Evolutionary conservation across 139 green algal species (phyloP).

Genomic region (Chlorella sp.): DNA sequence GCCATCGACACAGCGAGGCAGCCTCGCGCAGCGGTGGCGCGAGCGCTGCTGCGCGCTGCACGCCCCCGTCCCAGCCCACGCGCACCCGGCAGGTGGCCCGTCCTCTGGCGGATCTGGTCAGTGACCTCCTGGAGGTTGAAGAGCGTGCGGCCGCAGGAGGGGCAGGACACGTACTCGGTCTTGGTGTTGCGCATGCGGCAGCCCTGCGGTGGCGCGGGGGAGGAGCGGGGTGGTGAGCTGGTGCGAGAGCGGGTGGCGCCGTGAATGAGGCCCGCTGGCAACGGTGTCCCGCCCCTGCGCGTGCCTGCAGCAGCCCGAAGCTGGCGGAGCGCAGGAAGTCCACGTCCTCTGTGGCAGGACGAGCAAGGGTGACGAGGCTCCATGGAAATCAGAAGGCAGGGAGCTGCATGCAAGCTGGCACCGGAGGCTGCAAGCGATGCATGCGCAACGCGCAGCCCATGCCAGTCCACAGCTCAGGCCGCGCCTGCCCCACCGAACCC

Average conservation of each 20-base stretch:
- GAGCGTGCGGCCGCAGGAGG: conserved; percentile 95
- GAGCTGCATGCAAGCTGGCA: too few species aligned
- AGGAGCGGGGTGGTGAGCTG: neutral
- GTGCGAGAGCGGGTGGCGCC: neutral
- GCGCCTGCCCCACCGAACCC: too few species aligned
- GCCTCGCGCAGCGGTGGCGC: too few species aligned
- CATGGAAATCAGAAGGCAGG: too few species aligned
- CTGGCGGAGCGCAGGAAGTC: conserved; percentile 90
- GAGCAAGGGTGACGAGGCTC: too few species aligned
- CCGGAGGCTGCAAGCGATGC: too few species aligned
- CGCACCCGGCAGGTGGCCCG: conserved; percentile 89
- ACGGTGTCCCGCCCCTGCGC: neutral
- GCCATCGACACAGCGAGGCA: too few species aligned
- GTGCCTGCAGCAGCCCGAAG: conserved; percentile 96
- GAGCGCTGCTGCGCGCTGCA: neutral
- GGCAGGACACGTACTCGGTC: conserved; percentile 98
- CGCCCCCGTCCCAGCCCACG: neutral
- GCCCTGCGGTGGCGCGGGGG: conserved; percentile 60
- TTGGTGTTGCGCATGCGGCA: conserved; percentile 98
- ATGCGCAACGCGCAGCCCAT: too few species aligned
- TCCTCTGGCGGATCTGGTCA: conserved; percentile 89
- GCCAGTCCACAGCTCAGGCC: too few species aligned
- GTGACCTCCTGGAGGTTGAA: conserved; percentile 98
- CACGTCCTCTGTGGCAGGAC: conserved; percentile 71
- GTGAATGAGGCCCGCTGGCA: neutral